Base-by-base conservation (phyloP, 1,284 basidiomycete genomes). In the Neonothopanus nambi region DNA sequence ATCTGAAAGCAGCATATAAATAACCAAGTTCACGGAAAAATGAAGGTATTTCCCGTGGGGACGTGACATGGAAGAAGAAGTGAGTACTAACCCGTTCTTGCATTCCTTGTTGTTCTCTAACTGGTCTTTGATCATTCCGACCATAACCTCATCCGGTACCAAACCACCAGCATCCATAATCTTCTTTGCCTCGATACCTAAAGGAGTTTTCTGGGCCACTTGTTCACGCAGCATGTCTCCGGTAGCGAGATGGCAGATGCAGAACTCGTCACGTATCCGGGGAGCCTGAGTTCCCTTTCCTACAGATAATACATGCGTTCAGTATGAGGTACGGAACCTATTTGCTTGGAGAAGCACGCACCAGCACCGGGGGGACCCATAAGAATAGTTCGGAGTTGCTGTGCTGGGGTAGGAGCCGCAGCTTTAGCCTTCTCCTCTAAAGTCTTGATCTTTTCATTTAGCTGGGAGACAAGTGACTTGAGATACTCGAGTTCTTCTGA, bases 211-310 rank as follows among this genome's bases (percentile, higher is more conserved):
- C 69, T 88, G 76, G 41, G 84, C 65, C 55, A 99, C 95, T 73
- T 99, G 95, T 60, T 95, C 93, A 46, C 96, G 91, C 55, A 99
- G 80, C 93, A 99, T 97, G 78, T 99, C 96, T 36, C 96, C 96
- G 26, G 96, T 99, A 28, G 96, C 95, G 61, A 99, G 80, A 76
- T 99, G 96, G 80, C 96, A 99, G 50, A 99, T 86, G 69, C 93
- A 94, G 81, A 91, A 99, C 69, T 92, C 84, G 60, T 95, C 88
- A 49, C 89, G 84, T 73, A 99, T 96, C 70, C 83, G 85, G 21
- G 97, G 96, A 1, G 95, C 96, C 73, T 99, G 96, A 1, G 96
- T 99, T 44, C 96, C 96, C 81, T 99, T 99, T 62, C 94, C 94
- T 96, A 63, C 21, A 52, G 47, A 57, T 36, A 42, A n/a, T 37